Evolutionary conservation across 805 yeast genomes (phyloP).

Genomic region (Sungouiella blattae): DNA sequence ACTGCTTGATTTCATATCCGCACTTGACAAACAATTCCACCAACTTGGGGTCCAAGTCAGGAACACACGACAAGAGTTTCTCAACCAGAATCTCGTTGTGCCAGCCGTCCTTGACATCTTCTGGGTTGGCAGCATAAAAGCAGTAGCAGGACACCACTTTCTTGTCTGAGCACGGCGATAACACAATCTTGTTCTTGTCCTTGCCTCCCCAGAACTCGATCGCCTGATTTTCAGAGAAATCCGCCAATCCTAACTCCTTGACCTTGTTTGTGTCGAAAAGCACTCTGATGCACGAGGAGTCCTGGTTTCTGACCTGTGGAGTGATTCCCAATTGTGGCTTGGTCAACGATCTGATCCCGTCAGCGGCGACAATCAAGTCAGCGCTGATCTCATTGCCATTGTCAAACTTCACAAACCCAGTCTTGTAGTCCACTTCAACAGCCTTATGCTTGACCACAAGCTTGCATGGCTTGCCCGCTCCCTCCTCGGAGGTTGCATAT

Average conservation of each 20-base stretch:
- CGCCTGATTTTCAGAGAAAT: slow-evolving; percentile 20
- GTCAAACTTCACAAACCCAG: slow-evolving; percentile 16
- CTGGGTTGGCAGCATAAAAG: slow-evolving; percentile 18
- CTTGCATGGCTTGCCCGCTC: slow-evolving; percentile 20
- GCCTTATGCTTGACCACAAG: slow-evolving; percentile 18
- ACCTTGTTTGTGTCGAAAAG: slow-evolving; percentile 19
- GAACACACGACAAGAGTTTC: slow-evolving; percentile 15
- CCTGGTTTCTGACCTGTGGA: slow-evolving; percentile 13
- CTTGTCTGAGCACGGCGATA: slow-evolving; percentile 21
- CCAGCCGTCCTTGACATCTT: slow-evolving; percentile 18
- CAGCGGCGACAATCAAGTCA: slow-evolving; percentile 29
- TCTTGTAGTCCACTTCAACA: slow-evolving; percentile 4
- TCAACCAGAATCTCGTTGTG: slow-evolving; percentile 18
- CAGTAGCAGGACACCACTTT: slow-evolving; percentile 23
- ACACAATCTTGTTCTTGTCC: slow-evolving; percentile 20
- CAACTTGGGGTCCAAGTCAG: slow-evolving; percentile 18
- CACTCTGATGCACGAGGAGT: slow-evolving; percentile 23
- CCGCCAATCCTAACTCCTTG: slow-evolving; percentile 14
- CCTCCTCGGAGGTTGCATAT: slow-evolving; percentile 15
- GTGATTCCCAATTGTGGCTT: slow-evolving; percentile 19
- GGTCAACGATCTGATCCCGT: slow-evolving; percentile 24
- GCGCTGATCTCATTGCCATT: slow-evolving; percentile 18
- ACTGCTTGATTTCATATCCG: slow-evolving; percentile 24
- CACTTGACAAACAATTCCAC: slow-evolving; percentile 18
- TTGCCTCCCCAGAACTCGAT: slow-evolving; percentile 24